Evolutionary conservation across 345 rosid species (phyloP), one percentile per base, ranked within the genome.

Genomic region (Syzygium oleosum): DNA sequence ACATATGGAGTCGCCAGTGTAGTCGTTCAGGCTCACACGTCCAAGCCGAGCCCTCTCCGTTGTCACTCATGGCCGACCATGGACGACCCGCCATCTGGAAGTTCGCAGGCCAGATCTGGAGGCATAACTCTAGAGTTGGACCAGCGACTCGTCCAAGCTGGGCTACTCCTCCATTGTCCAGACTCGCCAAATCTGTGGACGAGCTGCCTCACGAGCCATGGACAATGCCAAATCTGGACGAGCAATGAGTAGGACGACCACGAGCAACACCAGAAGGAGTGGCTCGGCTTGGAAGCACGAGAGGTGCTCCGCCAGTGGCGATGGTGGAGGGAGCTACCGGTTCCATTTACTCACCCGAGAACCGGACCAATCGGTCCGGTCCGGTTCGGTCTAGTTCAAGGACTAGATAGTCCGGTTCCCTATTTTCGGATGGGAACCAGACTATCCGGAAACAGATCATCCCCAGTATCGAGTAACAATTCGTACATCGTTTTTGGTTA

Each of bases 321-420:
- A 56, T 1, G n/a, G 13, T 10, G 27, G n/a, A 38, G 3, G 61
- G 3, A 23, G 27, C n/a, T n/a, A 56, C 13, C 0, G 2, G 13
- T 56, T 56, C 12, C 27, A 56, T 56, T 56, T 22, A 56, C 12
- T 12, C n/a, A 56, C 19, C 22, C 7, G 23, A 29, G 16, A 59
- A 12, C 14, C 52, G 41, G 41, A 38, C 41, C 41, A 38, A 51
- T 6, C 10, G 9, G 10, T 7, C 51, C 51, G 4, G 1, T 38
- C 41, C 41, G 41, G 41, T 38, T 3, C 38, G 38, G 38, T 34
- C 38, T 34, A 34, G 38, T 34, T 34, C 38, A 34, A 34, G 38
- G 38, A 34, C 38, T 3, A 34, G 38, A 34, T 34, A 34, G 38
- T 34, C 38, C 38, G 41, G 4, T 38, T 38, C 41, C 41, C 41